These are phyloP conservation scores for Endocladia muricata DNA, from an alignment of 31 red algal species.

Conservation along the genomic window DNA sequence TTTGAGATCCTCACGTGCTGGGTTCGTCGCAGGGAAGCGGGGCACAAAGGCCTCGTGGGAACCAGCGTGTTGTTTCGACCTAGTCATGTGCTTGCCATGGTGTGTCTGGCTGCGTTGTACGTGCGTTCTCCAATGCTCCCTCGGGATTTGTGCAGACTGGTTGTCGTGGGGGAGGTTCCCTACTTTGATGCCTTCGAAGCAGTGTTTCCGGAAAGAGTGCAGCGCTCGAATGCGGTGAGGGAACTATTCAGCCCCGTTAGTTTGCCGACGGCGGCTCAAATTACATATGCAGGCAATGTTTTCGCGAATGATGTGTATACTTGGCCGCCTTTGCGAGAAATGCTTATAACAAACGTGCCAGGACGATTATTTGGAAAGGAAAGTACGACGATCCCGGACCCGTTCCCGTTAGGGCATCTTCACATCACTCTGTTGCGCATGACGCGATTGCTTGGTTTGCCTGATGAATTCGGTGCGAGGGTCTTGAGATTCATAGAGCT, in stretches of 20 bases:
- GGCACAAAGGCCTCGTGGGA: neutral
- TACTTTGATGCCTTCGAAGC: conserved; percentile 1
- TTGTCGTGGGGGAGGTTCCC: conserved; percentile 17
- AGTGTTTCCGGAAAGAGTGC: conserved; percentile 9
- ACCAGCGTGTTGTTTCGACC: neutral
- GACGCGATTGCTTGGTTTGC: conserved; percentile 34
- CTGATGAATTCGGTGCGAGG: conserved; percentile 44
- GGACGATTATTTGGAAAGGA: neutral
- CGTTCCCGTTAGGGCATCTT: conserved; percentile 21
- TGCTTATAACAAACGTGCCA: conserved; percentile 3
- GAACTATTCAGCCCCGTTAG: conserved; percentile 11
- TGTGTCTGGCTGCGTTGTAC: conserved; percentile 22
- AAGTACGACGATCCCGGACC: neutral
- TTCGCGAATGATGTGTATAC: conserved; percentile 20
- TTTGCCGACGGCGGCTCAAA: conserved; percentile 14
- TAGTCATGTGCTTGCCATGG: conserved; percentile 15
- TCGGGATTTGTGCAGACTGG: conserved; percentile 36
- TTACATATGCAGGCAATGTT: neutral
- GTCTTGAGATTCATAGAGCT: conserved; percentile 50
- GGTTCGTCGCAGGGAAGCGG: conserved; percentile 25
- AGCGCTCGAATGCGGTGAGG: neutral
- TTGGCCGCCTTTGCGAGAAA: conserved; percentile 32
- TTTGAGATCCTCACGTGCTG: conserved; percentile 26
- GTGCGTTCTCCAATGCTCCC: conserved; percentile 39
- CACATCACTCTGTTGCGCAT: conserved; percentile 24